A percentile compares a stretch with the other conserved stretches of the same genome.
phyloP scores from a whole-genome alignment of 192 early-diverging fungal genomes.

The Coemansia sp. region DNA sequence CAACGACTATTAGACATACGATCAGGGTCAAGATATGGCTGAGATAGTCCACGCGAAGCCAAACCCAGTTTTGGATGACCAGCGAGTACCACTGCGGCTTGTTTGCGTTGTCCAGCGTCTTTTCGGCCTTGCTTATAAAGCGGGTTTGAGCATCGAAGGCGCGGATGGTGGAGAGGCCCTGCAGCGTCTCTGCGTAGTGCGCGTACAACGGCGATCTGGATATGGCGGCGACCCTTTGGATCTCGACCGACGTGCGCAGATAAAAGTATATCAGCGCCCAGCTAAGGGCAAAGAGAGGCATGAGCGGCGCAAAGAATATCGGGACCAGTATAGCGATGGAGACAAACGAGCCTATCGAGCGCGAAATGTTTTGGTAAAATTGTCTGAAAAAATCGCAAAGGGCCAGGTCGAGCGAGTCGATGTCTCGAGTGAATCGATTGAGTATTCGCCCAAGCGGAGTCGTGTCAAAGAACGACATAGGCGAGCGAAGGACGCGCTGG shows the following conservation, averaged over 20 bases:
- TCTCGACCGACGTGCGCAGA: slow-evolving; percentile 74
- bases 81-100: slow-evolving; percentile 42
- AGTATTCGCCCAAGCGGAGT: slow-evolving; percentile 72
- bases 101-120: slow-evolving; percentile 34
- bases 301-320: slow-evolving; percentile 66
- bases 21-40: slow-evolving; percentile 28
- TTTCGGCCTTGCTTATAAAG: slow-evolving; percentile 17
- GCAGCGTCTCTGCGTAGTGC: slow-evolving; percentile 74
- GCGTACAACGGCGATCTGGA: slow-evolving; percentile 80
- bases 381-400: slow-evolving; percentile 64
- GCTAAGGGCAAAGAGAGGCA: slow-evolving; percentile 73
- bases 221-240: slow-evolving; percentile 87
- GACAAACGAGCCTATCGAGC: slow-evolving; percentile 40
- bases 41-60: slow-evolving; percentile 41
- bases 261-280: slow-evolving; percentile 73
- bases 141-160: slow-evolving; percentile 58
- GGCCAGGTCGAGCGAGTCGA: slow-evolving; percentile 59
- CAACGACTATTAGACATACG: slow-evolving; percentile 32
- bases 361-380: slow-evolving; percentile 55
- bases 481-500: slow-evolving; percentile 62
- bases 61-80: slow-evolving; percentile 41
- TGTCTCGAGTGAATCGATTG: slow-evolving; percentile 70
- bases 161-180: slow-evolving; percentile 83
- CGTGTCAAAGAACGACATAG: slow-evolving; percentile 73
- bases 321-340: slow-evolving; percentile 58